Evolutionary conservation across 176 grass and related monocot species (phyloP).

Genomic region (Luzula sylvatica): DNA sequence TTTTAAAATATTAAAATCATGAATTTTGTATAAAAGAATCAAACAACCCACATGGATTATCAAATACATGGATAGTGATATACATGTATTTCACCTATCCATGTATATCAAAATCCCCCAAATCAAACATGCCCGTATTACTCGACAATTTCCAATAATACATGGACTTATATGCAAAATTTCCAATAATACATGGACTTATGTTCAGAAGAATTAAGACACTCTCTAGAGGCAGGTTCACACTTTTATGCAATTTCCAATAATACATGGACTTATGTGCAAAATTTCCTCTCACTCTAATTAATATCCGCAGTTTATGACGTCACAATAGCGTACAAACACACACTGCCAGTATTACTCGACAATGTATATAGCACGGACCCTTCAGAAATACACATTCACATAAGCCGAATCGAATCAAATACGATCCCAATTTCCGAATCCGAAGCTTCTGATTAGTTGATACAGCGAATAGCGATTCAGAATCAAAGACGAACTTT

Average conservation of each 20-base stretch:
- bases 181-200: conserved; percentile 82
- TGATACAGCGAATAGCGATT: conserved; percentile 63
- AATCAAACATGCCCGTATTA: no score
- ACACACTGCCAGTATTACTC: conserved; percentile 52
- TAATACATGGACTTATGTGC: neutral
- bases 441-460: conserved; percentile 46
- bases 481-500: conserved; percentile 61
- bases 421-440: conserved; percentile 54
- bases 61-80: no score
- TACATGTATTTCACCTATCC: no score
- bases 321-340: conserved; percentile 72
- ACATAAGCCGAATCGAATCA: conserved; percentile 38
- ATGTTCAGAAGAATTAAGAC: conserved; percentile 65
- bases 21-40: no score
- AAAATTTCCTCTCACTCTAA: no score
- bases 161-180: no score
- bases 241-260: neutral
- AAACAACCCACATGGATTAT: no score
- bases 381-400: conserved; percentile 79
- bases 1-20: no score
- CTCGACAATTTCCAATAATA: no score
- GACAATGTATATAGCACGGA: conserved; percentile 74
- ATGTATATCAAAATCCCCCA: no score
- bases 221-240: conserved; percentile 44
- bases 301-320: conserved; percentile 91